A percentile compares a stretch with the other conserved stretches of the same genome.
These are phyloP conservation scores for Pythium monospermum DNA, from an alignment of 352 stramenopile species.

Conservation along the genomic window DNA sequence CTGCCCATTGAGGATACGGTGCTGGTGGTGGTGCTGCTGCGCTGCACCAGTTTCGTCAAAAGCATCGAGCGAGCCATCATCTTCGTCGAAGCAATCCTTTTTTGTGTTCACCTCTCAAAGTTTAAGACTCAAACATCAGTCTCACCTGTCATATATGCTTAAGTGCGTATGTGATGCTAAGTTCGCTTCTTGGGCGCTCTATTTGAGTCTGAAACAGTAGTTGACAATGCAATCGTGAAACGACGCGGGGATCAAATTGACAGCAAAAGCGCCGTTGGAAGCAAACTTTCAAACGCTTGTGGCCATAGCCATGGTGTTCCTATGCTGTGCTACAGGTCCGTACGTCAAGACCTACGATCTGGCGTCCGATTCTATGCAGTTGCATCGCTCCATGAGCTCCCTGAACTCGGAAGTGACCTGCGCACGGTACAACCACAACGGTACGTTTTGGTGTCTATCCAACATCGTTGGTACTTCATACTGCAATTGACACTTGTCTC, in stretches of 20 bases:
- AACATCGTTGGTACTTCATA: not conserved
- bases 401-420: conserved; percentile 55
- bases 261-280: not conserved
- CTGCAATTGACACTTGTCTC: not conserved
- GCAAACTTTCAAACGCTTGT: no score
- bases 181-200: not conserved
- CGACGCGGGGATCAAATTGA: not conserved
- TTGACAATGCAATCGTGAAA: conserved; percentile 10
- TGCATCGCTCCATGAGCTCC: conserved; percentile 37
- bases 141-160: conserved; percentile 1
- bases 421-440: conserved; percentile 66
- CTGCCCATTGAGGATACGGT: not conserved
- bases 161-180: conserved; percentile 7
- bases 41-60: conserved; percentile 7
- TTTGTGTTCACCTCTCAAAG: not conserved
- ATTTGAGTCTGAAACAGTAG: conserved; percentile 13
- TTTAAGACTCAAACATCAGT: conserved; percentile 8
- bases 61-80: conserved; percentile 10
- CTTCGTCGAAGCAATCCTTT: not conserved
- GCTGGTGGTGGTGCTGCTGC: conserved; percentile 4
- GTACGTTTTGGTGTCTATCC: conserved; percentile 14
- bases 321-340: conserved; percentile 51
- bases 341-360: conserved; percentile 60
- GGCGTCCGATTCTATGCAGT: conserved; percentile 39
- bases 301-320: conserved; percentile 39